A percentile compares a stretch with the other conserved stretches of the same genome.
phyloP scores from a whole-genome alignment of 129 eudicot genomes.

The Helianthus tuberosus region DNA sequence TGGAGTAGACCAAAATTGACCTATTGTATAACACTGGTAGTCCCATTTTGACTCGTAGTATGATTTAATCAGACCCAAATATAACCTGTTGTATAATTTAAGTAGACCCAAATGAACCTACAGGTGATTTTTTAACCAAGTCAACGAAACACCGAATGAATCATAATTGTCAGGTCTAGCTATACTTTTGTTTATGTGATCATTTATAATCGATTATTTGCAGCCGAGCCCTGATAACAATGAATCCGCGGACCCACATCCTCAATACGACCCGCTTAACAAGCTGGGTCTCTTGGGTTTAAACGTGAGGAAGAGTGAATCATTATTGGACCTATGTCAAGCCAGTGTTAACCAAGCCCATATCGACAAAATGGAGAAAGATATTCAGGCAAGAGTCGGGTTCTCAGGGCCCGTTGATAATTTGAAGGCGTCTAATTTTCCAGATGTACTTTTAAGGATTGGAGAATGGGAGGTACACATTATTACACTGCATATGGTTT shows the following conservation, averaged over 20 bases:
- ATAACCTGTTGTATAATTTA: too few species aligned
- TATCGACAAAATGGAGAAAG: too few species aligned
- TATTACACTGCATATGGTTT: not conserved
- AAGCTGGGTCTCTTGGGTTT: slow-evolving; percentile 81
- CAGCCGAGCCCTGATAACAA: slow-evolving; percentile 41
- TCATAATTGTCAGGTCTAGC: not conserved
- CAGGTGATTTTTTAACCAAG: too few species aligned
- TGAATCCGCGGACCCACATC: slow-evolving; percentile 27
- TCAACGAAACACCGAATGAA: too few species aligned
- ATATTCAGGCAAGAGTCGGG: slow-evolving; percentile 21
- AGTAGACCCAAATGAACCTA: too few species aligned
- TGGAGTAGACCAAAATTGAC: too few species aligned
- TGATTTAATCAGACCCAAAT: too few species aligned
- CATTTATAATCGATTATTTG: not conserved
- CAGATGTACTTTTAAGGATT: slow-evolving; percentile 57
- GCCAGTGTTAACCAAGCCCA: not conserved
- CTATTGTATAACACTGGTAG: too few species aligned
- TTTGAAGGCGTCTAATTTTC: slow-evolving; percentile 81
- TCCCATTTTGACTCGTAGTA: too few species aligned
- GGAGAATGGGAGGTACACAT: slow-evolving; percentile 85
- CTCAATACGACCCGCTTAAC: slow-evolving; percentile 48
- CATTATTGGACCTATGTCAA: slow-evolving; percentile 53
- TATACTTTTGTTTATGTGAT: not conserved
- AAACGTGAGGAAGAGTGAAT: slow-evolving; percentile 57
- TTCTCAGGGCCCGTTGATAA: slow-evolving; percentile 45